These are phyloP conservation scores for Purpureocillium lavendulum DNA, from an alignment of 2,329 filamentous ascomycete genomes.

Conservation along the genomic window DNA sequence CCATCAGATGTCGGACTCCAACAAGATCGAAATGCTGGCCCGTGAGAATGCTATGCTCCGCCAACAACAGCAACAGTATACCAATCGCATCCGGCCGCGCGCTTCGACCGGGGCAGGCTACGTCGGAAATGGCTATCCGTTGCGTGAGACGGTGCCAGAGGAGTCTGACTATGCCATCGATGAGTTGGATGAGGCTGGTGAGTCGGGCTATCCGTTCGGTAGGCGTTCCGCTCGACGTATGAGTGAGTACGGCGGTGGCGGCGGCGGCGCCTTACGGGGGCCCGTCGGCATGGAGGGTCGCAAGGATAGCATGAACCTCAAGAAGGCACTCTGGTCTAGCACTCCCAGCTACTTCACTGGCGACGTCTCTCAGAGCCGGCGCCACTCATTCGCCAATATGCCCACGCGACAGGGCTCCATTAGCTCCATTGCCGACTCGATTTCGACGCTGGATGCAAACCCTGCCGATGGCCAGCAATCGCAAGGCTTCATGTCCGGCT, in stretches of 20 bases:
- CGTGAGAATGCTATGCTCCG: constrained; percentile 56
- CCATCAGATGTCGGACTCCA: constrained; percentile 48
- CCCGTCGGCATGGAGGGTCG: constrained; percentile 49
- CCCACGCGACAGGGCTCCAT: constrained; percentile 57
- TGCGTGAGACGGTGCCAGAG: constrained; percentile 53
- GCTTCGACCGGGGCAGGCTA: constrained; percentile 49
- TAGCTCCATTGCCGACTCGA: constrained; percentile 48
- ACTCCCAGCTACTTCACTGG: constrained; percentile 57
- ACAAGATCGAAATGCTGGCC: constrained; percentile 54
- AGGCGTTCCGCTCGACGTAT: constrained; percentile 43
- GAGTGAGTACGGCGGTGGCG: constrained; percentile 45
- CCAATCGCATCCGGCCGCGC: constrained; percentile 45
- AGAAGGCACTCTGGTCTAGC: constrained; percentile 64
- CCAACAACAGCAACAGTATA: constrained; percentile 40
- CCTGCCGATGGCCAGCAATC: constrained; percentile 32
- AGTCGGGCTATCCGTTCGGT: constrained; percentile 36
- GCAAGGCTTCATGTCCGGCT: constrained; percentile 33
- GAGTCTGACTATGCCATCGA: constrained; percentile 67
- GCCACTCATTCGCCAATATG: constrained; percentile 71
- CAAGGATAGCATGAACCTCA: constrained; percentile 51
- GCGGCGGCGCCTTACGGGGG: constrained; percentile 34
- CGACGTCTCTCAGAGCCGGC: constrained; percentile 63
- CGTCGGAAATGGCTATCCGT: constrained; percentile 47
- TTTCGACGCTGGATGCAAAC: constrained; percentile 36
- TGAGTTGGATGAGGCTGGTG: constrained; percentile 56